Conservation (phyloP, 2,329 filamentous ascomycete genomes). For the Neoarthrinium moseri region DNA sequence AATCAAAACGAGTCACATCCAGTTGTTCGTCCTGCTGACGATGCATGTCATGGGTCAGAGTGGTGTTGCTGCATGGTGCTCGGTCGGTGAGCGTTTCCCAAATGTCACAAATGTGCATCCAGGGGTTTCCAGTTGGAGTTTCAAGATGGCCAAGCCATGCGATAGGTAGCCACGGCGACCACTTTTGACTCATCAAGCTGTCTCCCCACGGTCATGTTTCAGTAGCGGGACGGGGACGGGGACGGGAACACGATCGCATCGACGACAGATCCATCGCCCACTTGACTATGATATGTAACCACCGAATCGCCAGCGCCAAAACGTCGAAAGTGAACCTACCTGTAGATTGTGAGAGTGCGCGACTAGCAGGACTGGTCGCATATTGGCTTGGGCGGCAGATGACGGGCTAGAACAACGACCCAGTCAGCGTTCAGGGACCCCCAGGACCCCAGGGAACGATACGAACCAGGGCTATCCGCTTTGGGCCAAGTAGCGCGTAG, state of each 20-base stretch:
- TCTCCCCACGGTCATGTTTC: too few relatives aligned
- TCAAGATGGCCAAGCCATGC: conserved; percentile 2
- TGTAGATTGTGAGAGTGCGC: background rate
- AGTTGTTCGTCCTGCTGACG: too few relatives aligned
- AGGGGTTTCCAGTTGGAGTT: conserved; percentile 14
- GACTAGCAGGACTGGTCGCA: background rate
- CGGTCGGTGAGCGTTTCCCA: conserved; percentile 15
- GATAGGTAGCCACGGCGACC: too few relatives aligned
- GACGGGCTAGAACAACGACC: background rate
- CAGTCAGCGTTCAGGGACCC: background rate
- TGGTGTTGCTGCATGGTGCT: conserved; percentile 1
- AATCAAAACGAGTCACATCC: too few relatives aligned
- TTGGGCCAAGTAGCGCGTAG: conserved; percentile 2
- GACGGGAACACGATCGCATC: too few relatives aligned
- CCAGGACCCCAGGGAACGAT: background rate
- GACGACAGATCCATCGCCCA: too few relatives aligned
- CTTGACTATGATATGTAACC: too few relatives aligned
- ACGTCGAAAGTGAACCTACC: too few relatives aligned
- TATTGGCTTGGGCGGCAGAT: background rate
- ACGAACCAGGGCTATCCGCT: background rate
- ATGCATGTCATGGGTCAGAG: too few relatives aligned
- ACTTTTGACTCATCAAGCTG: background rate
- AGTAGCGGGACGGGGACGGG: too few relatives aligned
- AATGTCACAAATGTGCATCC: conserved; percentile 20
- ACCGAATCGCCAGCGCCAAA: too few relatives aligned